Conservation (phyloP, 371 early-diverging fungal species). For the Blakeslea trispora region DNA sequence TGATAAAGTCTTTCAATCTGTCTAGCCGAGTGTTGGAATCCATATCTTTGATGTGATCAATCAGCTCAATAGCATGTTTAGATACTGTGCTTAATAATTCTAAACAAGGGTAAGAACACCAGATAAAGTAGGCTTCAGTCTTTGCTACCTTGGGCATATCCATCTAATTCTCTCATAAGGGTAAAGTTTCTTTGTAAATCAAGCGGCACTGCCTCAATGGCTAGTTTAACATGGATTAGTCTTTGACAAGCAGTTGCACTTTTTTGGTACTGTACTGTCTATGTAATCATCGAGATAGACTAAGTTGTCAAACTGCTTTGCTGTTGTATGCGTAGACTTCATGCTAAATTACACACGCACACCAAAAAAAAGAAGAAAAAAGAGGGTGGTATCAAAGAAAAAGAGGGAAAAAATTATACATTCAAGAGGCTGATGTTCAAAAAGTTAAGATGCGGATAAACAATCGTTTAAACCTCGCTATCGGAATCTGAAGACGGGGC, state of each 20-base stretch:
- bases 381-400: no score
- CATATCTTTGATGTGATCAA: slow-evolving; percentile 50
- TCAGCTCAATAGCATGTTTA: slow-evolving; percentile 57
- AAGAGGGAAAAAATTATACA: no score
- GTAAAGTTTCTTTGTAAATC: slow-evolving; percentile 90
- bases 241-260: not conserved
- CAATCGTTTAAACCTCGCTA: no score
- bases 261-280: slow-evolving; percentile 65
- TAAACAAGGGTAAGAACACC: slow-evolving; percentile 12
- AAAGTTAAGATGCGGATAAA: no score
- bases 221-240: slow-evolving; percentile 34
- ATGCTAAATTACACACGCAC: no score
- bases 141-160: slow-evolving; percentile 71
- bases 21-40: slow-evolving; percentile 60
- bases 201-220: slow-evolving; percentile 84
- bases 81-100: slow-evolving; percentile 66
- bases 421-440: no score
- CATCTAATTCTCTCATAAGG: slow-evolving; percentile 87
- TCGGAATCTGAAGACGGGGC: no score
- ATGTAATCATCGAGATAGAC: slow-evolving; percentile 87
- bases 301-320: slow-evolving; percentile 39
- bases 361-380: no score
- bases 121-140: no score
- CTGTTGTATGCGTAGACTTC: no score
- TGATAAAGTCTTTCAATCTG: slow-evolving; percentile 61